A percentile compares a stretch with the other conserved stretches of the same genome.
These are phyloP conservation scores for Diplocarpon rosae DNA, from an alignment of 2,329 filamentous ascomycete species.

Conservation along the genomic window DNA sequence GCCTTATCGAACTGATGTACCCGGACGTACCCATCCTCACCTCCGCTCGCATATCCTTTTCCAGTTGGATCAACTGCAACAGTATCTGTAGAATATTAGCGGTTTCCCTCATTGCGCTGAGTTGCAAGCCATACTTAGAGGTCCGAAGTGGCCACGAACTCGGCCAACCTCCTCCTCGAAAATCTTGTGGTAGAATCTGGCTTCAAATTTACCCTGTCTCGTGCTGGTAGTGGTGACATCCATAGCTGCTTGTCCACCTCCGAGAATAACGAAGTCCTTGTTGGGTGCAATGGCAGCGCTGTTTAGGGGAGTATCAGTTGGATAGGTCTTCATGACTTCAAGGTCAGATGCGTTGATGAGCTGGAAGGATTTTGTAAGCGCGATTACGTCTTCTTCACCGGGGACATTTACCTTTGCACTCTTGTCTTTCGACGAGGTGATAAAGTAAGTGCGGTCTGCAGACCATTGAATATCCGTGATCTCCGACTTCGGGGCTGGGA, in stretches of 20 bases:
- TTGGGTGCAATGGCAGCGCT: slow-evolving; percentile 86
- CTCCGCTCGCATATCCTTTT: slow-evolving; percentile 86
- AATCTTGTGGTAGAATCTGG: slow-evolving; percentile 98
- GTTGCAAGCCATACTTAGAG: slow-evolving; percentile 46
- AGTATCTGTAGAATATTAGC: slow-evolving; percentile 43
- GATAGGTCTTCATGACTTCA: slow-evolving; percentile 84
- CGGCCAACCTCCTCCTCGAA: slow-evolving; percentile 98
- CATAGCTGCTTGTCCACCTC: slow-evolving; percentile 97
- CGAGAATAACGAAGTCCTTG: slow-evolving; percentile 96
- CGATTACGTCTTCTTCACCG: background rate
- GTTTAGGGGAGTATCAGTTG: slow-evolving; percentile 90
- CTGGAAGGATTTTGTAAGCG: slow-evolving; percentile 29
- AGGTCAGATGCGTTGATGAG: slow-evolving; percentile 80
- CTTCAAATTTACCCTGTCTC: slow-evolving; percentile 97
- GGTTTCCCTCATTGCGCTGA: too few species aligned
- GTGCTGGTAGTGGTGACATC: slow-evolving; percentile 86
- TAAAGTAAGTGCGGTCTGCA: slow-evolving; percentile 89
- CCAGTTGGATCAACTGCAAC: slow-evolving; percentile 88
- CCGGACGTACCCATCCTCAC: slow-evolving; percentile 96
- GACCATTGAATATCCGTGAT: slow-evolving; percentile 94
- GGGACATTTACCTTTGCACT: slow-evolving; percentile 61
- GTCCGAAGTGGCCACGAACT: slow-evolving; percentile 91
- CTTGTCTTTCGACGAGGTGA: slow-evolving; percentile 98
- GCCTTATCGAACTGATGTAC: slow-evolving; percentile 98
- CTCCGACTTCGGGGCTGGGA: slow-evolving; percentile 33